Conservation (phyloP, 202 grass and related monocot genomes). For the Miscanthus sacchariflorus region DNA sequence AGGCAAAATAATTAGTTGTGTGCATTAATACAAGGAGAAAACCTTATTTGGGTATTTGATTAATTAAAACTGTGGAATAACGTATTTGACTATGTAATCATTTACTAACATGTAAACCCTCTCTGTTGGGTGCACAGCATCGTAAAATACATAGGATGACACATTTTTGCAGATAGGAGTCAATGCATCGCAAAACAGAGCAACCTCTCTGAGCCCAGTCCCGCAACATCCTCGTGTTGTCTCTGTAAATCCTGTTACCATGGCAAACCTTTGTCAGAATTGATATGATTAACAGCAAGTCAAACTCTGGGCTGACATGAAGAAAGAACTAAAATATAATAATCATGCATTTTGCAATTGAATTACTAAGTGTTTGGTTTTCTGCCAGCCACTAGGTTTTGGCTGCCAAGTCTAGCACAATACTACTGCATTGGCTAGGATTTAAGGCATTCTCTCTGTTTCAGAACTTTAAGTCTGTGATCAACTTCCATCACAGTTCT, state of each 20-base stretch:
- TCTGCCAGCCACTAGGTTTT: constrained; percentile 19
- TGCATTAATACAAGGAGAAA: constrained; percentile 1
- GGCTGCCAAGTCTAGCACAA: neutral
- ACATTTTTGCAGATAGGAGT: constrained; percentile 66
- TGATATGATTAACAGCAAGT: constrained; percentile 14
- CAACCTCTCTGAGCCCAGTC: constrained; percentile 73
- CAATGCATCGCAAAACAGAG: constrained; percentile 62
- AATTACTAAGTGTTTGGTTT: neutral
- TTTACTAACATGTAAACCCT: constrained; percentile 73
- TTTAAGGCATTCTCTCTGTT: constrained; percentile 22
- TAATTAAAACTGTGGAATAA: constrained; percentile 60
- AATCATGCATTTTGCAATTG: constrained; percentile 27
- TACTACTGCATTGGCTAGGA: neutral
- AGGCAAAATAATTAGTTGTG: neutral
- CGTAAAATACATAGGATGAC: constrained; percentile 75
- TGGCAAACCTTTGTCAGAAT: constrained; percentile 39
- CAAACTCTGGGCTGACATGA: neutral
- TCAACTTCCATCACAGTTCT: neutral
- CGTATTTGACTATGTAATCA: constrained; percentile 64
- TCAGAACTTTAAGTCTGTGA: neutral
- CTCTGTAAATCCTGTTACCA: constrained; percentile 73
- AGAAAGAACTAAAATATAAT: neutral
- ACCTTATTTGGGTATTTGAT: constrained; percentile 41
- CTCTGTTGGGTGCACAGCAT: constrained; percentile 84
- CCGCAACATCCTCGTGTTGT: constrained; percentile 75